Conservation (phyloP, 805 yeast species). For the Monosporozyma aerobia region DNA sequence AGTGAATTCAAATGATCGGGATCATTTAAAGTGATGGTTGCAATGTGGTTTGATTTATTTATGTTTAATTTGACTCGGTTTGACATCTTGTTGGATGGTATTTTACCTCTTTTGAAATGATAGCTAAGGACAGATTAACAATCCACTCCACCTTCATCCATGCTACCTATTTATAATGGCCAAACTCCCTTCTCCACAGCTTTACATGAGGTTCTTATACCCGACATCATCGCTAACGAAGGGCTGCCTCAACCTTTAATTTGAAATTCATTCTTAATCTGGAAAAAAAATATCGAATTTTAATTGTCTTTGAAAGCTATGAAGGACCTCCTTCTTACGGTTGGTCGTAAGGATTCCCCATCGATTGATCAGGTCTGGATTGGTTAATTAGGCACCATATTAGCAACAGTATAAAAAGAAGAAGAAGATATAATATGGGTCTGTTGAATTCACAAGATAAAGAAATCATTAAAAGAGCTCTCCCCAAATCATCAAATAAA, state of each 20-base stretch:
- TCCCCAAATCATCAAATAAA: conserved; percentile 83
- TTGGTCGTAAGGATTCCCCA: background rate
- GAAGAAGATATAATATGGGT: conserved; percentile 24
- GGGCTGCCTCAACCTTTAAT: background rate
- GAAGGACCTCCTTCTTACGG: background rate
- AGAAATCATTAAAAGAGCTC: conserved; percentile 78
- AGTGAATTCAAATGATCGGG: conserved; percentile 61
- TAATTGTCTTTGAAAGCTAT: background rate
- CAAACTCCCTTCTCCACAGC: background rate
- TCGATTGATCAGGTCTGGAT: no score
- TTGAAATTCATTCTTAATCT: background rate
- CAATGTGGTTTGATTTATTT: background rate
- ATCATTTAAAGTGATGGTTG: conserved; percentile 44
- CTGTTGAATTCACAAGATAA: conserved; percentile 53
- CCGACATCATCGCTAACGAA: background rate
- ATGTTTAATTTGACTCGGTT: background rate
- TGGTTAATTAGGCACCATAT: background rate
- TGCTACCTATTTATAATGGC: background rate
- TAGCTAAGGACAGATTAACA: no score
- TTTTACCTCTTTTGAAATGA: background rate
- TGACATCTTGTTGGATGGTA: background rate
- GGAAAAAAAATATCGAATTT: background rate
- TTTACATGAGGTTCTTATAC: background rate
- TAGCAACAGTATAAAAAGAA: background rate
- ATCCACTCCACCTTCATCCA: background rate